These are phyloP conservation scores for Microcyclospora tardicrescens DNA, from an alignment of 2,329 filamentous ascomycete species.

Conservation along the genomic window DNA sequence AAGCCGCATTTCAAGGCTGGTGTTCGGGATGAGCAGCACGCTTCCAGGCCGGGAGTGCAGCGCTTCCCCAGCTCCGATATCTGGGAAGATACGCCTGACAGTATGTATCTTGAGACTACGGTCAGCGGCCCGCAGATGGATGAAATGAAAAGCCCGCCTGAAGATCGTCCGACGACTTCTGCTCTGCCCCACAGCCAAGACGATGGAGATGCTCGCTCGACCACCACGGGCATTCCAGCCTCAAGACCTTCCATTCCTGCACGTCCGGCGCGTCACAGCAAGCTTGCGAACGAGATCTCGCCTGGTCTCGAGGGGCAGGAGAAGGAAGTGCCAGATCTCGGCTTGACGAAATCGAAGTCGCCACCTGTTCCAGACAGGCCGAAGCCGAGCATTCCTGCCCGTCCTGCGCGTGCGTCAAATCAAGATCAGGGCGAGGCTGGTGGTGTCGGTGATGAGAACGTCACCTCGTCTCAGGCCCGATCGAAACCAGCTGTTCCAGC, in stretches of 20 bases:
- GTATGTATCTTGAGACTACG: slow-evolving; percentile 64
- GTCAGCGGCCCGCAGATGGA: slow-evolving; percentile 35
- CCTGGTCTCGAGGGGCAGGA: slow-evolving; percentile 20
- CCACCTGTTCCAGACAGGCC: slow-evolving; percentile 44
- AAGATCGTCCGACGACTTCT: slow-evolving; percentile 14
- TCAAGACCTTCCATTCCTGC: slow-evolving; percentile 20
- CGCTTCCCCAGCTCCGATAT: slow-evolving; percentile 86
- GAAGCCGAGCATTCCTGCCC: slow-evolving; percentile 50
- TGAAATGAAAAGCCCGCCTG: slow-evolving; percentile 16
- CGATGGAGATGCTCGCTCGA: slow-evolving; percentile 12
- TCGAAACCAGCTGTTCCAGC: slow-evolving; percentile 74
- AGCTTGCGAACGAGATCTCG: slow-evolving; percentile 19
- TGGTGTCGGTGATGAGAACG: neutral
- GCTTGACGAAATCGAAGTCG: slow-evolving; percentile 37
- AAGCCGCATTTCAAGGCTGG: slow-evolving; percentile 45
- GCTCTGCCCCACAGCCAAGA: slow-evolving; percentile 8
- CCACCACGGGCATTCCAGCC: slow-evolving; percentile 11
- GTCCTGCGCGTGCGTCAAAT: slow-evolving; percentile 42
- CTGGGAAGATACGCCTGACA: slow-evolving; percentile 89
- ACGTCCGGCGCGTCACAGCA: slow-evolving; percentile 18
- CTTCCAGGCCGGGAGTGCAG: slow-evolving; percentile 42
- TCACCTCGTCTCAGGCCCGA: slow-evolving; percentile 36
- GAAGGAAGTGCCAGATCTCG: slow-evolving; percentile 10
- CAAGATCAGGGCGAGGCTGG: slow-evolving; percentile 7
- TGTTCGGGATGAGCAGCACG: slow-evolving; percentile 35